Evolutionary conservation across 2,329 filamentous ascomycete genomes (phyloP).

Genomic region (Clarireedia sp.): DNA sequence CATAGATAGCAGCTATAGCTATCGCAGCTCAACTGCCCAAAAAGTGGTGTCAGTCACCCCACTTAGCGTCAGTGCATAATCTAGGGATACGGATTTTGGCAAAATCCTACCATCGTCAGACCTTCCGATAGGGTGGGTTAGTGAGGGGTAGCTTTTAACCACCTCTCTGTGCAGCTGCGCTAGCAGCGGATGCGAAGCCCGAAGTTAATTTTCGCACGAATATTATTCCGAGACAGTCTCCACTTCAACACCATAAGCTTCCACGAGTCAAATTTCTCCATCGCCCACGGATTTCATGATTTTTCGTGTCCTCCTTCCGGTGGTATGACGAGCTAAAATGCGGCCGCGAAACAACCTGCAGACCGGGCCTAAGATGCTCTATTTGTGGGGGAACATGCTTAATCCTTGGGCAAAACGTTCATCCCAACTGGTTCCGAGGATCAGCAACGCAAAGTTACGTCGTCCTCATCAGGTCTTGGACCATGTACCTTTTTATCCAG

Average conservation of each 20-base stretch:
- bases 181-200: background rate
- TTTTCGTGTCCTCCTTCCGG: background rate
- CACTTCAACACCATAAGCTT: background rate
- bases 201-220: constrained; percentile 2
- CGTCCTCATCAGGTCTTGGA: background rate
- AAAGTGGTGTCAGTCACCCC: background rate
- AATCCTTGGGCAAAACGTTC: background rate
- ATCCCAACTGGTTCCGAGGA: background rate
- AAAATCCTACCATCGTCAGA: constrained; percentile 4
- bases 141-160: constrained; percentile 7
- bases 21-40: background rate
- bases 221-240: constrained; percentile 5
- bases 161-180: background rate
- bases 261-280: constrained; percentile 2
- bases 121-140: constrained; percentile 1
- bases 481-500: background rate
- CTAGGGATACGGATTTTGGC: background rate
- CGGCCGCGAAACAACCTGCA: background rate
- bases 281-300: background rate
- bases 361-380: background rate
- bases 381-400: background rate
- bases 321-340: background rate
- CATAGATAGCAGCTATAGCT: background rate
- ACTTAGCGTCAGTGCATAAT: background rate
- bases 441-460: background rate